Evolutionary conservation across 2,329 filamentous ascomycete genomes (phyloP).

Genomic region (Colletotrichum aenigma): DNA sequence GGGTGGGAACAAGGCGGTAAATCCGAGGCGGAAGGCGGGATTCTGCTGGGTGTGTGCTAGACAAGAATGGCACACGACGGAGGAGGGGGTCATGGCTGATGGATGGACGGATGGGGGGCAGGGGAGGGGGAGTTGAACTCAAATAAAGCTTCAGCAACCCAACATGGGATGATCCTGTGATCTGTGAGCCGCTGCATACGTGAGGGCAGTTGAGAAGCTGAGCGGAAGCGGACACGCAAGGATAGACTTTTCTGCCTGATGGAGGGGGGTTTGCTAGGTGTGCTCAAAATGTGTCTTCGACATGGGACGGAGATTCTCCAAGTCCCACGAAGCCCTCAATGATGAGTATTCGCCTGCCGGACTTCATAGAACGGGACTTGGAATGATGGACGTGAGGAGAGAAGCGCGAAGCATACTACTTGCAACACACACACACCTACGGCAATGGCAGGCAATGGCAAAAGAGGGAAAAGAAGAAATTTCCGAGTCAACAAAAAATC

Average conservation of each 20-base stretch:
- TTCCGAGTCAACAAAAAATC: background rate
- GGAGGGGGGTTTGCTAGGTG: background rate
- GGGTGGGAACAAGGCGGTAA: background rate
- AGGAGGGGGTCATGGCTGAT: background rate
- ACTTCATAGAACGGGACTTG: background rate
- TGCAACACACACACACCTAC: background rate
- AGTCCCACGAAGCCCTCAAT: background rate
- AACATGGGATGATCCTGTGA: constrained; percentile 19
- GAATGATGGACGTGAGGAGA: background rate
- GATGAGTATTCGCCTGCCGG: background rate
- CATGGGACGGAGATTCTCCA: background rate
- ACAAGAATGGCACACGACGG: background rate
- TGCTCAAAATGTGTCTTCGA: background rate
- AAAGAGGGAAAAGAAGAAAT: background rate
- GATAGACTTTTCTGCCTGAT: background rate
- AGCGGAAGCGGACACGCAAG: background rate
- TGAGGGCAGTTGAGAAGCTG: background rate
- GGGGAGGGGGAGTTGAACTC: background rate
- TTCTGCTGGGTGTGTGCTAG: background rate
- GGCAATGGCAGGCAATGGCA: background rate
- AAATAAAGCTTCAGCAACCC: background rate
- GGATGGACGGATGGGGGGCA: background rate
- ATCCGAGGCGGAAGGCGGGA: background rate
- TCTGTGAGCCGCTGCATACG: constrained; percentile 9
- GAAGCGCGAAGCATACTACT: background rate